Evolutionary conservation across 1,139 yeast genomes (phyloP), one percentile per base, ranked within the genome.

Genomic region (Pichia sp.): DNA sequence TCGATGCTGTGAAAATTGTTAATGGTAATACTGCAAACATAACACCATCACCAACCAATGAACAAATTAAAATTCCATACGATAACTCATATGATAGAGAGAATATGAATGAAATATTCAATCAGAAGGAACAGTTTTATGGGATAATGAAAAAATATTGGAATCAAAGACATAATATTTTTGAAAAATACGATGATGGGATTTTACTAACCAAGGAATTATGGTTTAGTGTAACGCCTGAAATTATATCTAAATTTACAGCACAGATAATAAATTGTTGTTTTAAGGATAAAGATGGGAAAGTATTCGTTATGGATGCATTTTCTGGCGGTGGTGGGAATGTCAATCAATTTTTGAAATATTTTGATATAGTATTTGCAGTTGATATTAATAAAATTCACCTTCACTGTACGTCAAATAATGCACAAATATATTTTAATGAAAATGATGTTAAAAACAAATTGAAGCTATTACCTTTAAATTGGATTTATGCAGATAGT

Each of bases 311-410:
- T 0, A 59, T 82, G 46, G 98, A 92, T 61, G 76, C 88, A 5
- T 90, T 90, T 60, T 85, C 96, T 56, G 99, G 99, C 0, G 97
- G 95, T 2, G 98, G 97, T 0, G 98, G 98, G 0, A 92, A 92
- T 62, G 71, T 89, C 1, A 86, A 89, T 39, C 96, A 88, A 58
- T 82, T 92, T 65, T 90, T 92, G 1, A 63, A 70, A 42, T 60
- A 61, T 18, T 85, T 84, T 57, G 74, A 75, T 3, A 59, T 63
- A 23, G 87, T 82, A 0, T 76, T 80, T 16, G 90, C 85, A 4
- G 68, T 87, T 3, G 98, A 92, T 56, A 70, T 73, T 42, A 80
- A 81, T 49, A 66, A 72, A 25, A 74, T 73, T 26, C 85, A 85
- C 56, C 62, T 82, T 32, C 70, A 73, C 50, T 85, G 95, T 60